Evolutionary conservation across 352 stramenopile genomes (phyloP).

Genomic region (Phytophthora colocasiae): DNA sequence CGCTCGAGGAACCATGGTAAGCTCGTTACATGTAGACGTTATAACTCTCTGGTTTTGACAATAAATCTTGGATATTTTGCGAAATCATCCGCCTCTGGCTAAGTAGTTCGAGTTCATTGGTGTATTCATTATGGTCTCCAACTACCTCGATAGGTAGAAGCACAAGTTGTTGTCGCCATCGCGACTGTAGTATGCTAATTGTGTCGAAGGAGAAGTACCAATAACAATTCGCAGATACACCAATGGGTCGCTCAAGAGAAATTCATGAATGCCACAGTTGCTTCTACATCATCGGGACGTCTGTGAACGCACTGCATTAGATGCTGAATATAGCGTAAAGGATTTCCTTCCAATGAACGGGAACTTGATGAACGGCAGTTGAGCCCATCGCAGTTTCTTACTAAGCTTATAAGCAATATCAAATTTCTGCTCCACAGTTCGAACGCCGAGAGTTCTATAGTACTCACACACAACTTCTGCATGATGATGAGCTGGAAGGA

Average conservation of each 20-base stretch:
- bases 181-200: neutral
- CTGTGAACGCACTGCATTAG: neutral
- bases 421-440: too few relatives aligned
- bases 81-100: neutral
- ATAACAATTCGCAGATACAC: neutral
- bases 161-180: neutral
- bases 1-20: constrained; percentile 31
- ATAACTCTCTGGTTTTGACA: neutral
- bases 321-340: neutral
- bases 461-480: too few relatives aligned
- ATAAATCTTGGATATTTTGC: neutral
- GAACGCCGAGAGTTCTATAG: too few relatives aligned
- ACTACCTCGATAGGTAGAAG: constrained; percentile 2
- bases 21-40: constrained; percentile 8
- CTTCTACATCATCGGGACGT: neutral
- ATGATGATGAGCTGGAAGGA: too few relatives aligned
- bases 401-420: too few relatives aligned
- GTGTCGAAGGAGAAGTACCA: neutral
- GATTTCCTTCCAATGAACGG: neutral
- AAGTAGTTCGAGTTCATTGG: constrained; percentile 7
- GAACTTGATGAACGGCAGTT: too few relatives aligned
- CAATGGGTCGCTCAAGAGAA: neutral
- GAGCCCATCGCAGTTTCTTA: too few relatives aligned
- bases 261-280: neutral
- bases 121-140: constrained; percentile 14